These are phyloP conservation scores for Penicillium silybi DNA, from an alignment of 495 filamentous ascomycete genomes.

Conservation along the genomic window DNA sequence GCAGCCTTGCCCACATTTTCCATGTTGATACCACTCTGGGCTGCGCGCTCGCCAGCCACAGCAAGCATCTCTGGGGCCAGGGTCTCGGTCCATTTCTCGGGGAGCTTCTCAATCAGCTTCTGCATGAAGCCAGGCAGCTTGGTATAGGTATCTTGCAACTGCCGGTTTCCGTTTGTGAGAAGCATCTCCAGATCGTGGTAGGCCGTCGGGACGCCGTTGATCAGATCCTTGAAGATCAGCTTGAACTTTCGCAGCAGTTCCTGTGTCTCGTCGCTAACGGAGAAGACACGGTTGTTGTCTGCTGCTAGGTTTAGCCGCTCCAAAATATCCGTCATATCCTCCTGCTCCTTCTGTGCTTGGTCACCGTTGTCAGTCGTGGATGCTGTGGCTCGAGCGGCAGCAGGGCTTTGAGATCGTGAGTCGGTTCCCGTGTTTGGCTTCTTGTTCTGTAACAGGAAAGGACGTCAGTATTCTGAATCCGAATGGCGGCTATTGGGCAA, in stretches of 20 bases:
- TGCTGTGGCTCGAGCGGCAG: constrained; percentile 8
- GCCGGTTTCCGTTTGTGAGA: constrained; percentile 72
- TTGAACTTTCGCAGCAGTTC: constrained; percentile 80
- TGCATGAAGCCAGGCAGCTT: constrained; percentile 77
- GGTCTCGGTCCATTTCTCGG: constrained; percentile 69
- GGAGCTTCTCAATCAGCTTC: constrained; percentile 80
- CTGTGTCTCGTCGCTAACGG: constrained; percentile 74
- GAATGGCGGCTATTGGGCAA: background rate
- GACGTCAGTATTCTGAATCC: constrained; percentile 2
- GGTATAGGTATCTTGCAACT: constrained; percentile 71
- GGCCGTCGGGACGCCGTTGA: constrained; percentile 87
- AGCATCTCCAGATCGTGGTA: constrained; percentile 83
- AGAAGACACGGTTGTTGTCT: constrained; percentile 74
- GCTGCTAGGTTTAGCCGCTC: constrained; percentile 76
- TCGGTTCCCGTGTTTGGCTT: background rate
- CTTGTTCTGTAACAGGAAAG: constrained; percentile 4
- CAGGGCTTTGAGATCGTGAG: constrained; percentile 2
- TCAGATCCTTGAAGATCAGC: constrained; percentile 82
- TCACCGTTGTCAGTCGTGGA: constrained; percentile 23
- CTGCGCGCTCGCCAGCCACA: constrained; percentile 64
- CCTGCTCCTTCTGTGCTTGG: constrained; percentile 57
- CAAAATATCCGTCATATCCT: constrained; percentile 72
- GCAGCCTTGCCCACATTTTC: constrained; percentile 48
- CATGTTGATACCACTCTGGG: constrained; percentile 60
- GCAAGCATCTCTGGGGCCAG: constrained; percentile 79